Evolutionary conservation across 2,329 filamentous ascomycete species (phyloP), one percentile per base, ranked within the genome.

Genomic region (Ophiostoma sp.): DNA sequence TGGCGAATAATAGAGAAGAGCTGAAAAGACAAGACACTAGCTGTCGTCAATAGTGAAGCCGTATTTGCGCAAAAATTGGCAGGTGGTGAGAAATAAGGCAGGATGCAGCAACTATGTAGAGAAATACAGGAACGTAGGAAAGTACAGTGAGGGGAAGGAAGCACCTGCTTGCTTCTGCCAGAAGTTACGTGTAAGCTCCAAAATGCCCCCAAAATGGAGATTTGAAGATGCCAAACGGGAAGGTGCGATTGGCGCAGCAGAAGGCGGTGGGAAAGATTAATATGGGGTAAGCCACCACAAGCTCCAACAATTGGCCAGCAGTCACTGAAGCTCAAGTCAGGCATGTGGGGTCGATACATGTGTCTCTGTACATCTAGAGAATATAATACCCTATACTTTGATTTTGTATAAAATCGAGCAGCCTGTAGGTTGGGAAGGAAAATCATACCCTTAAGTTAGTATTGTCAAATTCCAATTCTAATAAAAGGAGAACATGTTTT

Each of bases 271-370:
- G 57, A 57, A 33, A 13, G 57, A 27, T 41, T 20, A n/a, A 57
- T 10, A 52, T 60, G 62, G 41, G 27, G 31, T 52, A 70, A 68
- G 57, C 54, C 67, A 68, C 36, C 67, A 71, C 70, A 67, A 71
- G 70, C 70, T 71, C 48, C 48, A 71, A 48, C 60, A 17, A 67
- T 71, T 71, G 70, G 70, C 67, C 20, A 48, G 64, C 44, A 68
- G 52, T 27, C 3, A 27, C 52, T 57, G 52, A 57, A 57, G 52
- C 52, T 57, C 52, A 48, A 48, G 20, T 8, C 27, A 27, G 52
- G n/a, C 23, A 57, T 57, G 52, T 57, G 52, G 52, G 52, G 52
- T 27, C 11, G 23, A 13, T 27, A 23, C 8, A 3, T 8, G 23
- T 8, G 27, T 23, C n/a, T 27, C 4, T 27, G 23, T 11, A 27